Conservation (phyloP, 2,329 filamentous ascomycete genomes). For the Diaporthe vaccinii region DNA sequence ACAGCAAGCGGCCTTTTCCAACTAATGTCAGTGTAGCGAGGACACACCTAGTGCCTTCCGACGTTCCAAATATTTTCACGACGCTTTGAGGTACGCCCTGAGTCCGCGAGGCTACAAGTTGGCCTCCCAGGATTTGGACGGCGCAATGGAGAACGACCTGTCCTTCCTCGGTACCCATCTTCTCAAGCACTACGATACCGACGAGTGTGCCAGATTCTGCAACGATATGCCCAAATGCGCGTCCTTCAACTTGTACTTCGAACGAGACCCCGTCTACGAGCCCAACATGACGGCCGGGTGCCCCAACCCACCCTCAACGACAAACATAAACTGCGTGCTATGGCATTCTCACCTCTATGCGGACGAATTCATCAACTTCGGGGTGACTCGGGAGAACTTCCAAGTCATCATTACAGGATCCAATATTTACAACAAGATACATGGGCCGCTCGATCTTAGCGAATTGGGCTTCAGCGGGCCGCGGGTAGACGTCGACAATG, state of each 20-base stretch:
- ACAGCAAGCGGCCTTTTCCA: too few species aligned
- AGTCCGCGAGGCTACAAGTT: background rate
- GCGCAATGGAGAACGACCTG: background rate
- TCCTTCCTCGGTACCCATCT: background rate
- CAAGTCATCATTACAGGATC: slow-evolving; percentile 34
- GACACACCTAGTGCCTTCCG: background rate
- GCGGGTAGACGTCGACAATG: slow-evolving; percentile 1
- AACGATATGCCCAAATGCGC: slow-evolving; percentile 13
- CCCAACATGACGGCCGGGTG: slow-evolving; percentile 24
- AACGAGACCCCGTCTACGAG: slow-evolving; percentile 22
- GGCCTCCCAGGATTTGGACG: background rate
- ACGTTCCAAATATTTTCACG: background rate
- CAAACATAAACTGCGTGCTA: slow-evolving; percentile 37
- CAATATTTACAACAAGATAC: slow-evolving; percentile 37
- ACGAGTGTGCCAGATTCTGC: slow-evolving; percentile 26
- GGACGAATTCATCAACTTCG: slow-evolving; percentile 21
- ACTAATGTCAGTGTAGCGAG: background rate
- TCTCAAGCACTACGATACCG: slow-evolving; percentile 19
- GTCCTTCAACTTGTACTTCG: slow-evolving; percentile 39
- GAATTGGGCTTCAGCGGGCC: slow-evolving; percentile 28
- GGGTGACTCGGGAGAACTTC: slow-evolving; percentile 26
- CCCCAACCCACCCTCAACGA: slow-evolving; percentile 23
- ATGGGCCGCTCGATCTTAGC: background rate
- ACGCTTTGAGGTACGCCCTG: background rate
- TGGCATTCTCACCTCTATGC: slow-evolving; percentile 14